These are phyloP conservation scores for Fraxinus velutina DNA, from an alignment of 305 asterid genomes.

Conservation along the genomic window DNA sequence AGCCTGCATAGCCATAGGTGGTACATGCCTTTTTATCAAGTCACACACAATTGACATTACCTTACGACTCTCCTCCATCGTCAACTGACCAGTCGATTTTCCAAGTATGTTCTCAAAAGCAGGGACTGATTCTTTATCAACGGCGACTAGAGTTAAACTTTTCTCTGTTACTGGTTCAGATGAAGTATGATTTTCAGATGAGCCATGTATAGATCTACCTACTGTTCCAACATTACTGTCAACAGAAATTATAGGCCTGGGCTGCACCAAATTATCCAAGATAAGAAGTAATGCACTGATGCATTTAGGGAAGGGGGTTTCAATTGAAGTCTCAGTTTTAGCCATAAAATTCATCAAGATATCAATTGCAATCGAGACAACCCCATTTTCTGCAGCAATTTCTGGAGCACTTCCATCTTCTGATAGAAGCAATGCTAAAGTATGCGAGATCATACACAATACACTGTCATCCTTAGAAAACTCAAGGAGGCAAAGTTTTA, in stretches of 20 bases:
- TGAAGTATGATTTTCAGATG: constrained; percentile 50
- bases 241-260: constrained; percentile 56
- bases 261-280: constrained; percentile 84
- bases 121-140: constrained; percentile 49
- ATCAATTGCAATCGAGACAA: constrained; percentile 61
- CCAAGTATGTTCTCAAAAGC: constrained; percentile 74
- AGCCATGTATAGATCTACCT: constrained; percentile 45
- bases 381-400: constrained; percentile 64
- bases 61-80: constrained; percentile 67
- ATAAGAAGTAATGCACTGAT: constrained; percentile 84
- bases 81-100: constrained; percentile 84
- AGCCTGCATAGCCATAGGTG: constrained; percentile 94
- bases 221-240: constrained; percentile 48
- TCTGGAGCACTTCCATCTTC: constrained; percentile 80
- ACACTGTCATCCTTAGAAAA: constrained; percentile 64
- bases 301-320: constrained; percentile 68
- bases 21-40: constrained; percentile 73
- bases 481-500: constrained; percentile 77
- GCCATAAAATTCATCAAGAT: constrained; percentile 66
- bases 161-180: constrained; percentile 49
- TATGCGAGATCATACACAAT: constrained; percentile 77
- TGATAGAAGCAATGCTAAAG: constrained; percentile 77
- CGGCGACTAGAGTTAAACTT: constrained; percentile 31
- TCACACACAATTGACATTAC: constrained; percentile 74
- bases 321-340: constrained; percentile 52